A percentile compares a stretch with the other conserved stretches of the same genome.
Evolutionary conservation across 1,139 yeast genomes (phyloP).

Genomic region (Hansenula anomala): DNA sequence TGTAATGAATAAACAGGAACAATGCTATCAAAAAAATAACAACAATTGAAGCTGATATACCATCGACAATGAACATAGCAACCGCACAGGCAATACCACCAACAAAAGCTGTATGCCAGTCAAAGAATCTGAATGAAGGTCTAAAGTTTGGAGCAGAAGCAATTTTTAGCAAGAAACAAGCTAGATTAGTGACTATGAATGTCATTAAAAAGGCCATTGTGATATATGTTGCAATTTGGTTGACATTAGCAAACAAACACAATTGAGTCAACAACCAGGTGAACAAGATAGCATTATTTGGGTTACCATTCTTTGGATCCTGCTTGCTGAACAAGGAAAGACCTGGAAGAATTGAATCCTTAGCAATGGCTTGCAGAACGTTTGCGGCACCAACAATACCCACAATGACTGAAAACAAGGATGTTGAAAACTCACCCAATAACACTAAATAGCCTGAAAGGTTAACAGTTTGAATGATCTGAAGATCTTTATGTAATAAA

Average conservation of each 20-base stretch:
- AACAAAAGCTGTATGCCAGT: conserved; percentile 69
- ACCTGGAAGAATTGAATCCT: conserved; percentile 82
- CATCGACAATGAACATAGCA: conserved; percentile 95
- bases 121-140: conserved; percentile 88
- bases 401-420: conserved; percentile 86
- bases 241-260: conserved; percentile 83
- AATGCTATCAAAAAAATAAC: conserved; percentile 60
- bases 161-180: conserved; percentile 80
- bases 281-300: conserved; percentile 57
- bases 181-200: conserved; percentile 86
- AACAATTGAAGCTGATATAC: conserved; percentile 75
- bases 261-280: conserved; percentile 83
- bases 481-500: conserved; percentile 69
- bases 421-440: conserved; percentile 86
- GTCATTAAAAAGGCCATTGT: conserved; percentile 98
- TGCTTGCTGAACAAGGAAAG: conserved; percentile 53
- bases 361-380: conserved; percentile 83
- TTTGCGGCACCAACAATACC: conserved; percentile 95
- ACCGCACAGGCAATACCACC: conserved; percentile 67
- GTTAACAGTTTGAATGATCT: conserved; percentile 78
- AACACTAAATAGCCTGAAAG: conserved; percentile 65
- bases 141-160: conserved; percentile 96
- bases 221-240: conserved; percentile 89
- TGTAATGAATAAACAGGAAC: conserved; percentile 77
- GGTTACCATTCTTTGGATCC: conserved; percentile 38